Evolutionary conservation across 2,329 filamentous ascomycete genomes (phyloP), one percentile per base, ranked within the genome.

Genomic region (Emydomyces testavorans): DNA sequence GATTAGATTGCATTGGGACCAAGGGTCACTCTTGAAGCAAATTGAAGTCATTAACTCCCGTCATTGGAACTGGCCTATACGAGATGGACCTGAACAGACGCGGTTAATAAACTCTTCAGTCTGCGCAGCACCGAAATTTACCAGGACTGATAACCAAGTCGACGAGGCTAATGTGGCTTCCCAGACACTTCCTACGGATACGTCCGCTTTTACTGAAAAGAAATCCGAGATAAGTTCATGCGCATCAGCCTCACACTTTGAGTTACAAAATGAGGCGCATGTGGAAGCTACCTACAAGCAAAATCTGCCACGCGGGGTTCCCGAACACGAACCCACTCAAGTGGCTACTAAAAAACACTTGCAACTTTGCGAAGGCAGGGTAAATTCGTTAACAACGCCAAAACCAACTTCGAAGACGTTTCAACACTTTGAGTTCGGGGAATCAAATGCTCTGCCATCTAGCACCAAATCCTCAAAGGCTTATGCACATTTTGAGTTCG

Each of bases 1-100:
- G 65, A 85, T 96, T 54, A 85, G 90, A 57, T 79, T 90, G 57
- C 86, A 83, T 64, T 98, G 92, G 92, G 92, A 98, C 64, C 92
- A 98, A 67, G 89, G 82, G 52, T 83, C 87, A 46, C 77, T 98
- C 34, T 77, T 98, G 56, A 96, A 92, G 71, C 83, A 94, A 65
- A 77, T 95, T 54, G 89, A 95, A 53, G 81, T 95, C 49, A 96
- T 98, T 65, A 90, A 92, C 59, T 83, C 82, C 62, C 82, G 83
- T 46, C 86, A 85, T 49, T 85, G 83, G 64, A 94, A 92, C 68
- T 98, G 92, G 92, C 92, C 92, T 47, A 93, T 98, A 62, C 79
- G 80, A 57, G 88, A 94, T 62, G 84, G 82, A 62, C 79, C 79
- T 58, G 88, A 94, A 46, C 89, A 96, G 70, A 75, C 83, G 57